A percentile compares a stretch with the other conserved stretches of the same genome.
Evolutionary conservation across 441 rosid species (phyloP).

Genomic region (Gossypium davidsonii): DNA sequence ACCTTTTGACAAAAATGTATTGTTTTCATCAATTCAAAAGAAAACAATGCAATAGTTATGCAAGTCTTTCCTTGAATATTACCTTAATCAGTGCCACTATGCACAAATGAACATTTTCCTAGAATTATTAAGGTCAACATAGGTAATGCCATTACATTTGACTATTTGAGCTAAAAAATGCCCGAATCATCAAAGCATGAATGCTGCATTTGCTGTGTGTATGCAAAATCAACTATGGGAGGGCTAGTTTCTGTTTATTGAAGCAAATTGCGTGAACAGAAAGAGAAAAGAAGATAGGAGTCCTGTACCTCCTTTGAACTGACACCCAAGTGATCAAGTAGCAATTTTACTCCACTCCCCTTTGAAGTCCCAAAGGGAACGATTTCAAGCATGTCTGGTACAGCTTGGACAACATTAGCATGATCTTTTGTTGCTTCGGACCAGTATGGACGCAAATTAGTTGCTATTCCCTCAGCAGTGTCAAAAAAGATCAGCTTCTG

Average conservation of each 20-base stretch:
- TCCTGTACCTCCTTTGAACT: slow-evolving; percentile 52
- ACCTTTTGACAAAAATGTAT: neutral
- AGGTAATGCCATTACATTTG: neutral
- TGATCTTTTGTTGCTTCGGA: slow-evolving; percentile 54
- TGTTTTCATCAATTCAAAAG: neutral
- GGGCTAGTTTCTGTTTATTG: neutral
- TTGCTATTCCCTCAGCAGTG: slow-evolving; percentile 63
- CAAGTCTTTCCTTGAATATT: neutral
- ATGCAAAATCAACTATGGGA: neutral
- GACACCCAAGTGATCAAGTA: slow-evolving; percentile 74
- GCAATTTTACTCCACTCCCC: slow-evolving; percentile 65
- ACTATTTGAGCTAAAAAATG: neutral
- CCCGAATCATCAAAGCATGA: neutral
- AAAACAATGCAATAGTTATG: neutral
- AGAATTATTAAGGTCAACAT: neutral
- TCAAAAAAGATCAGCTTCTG: slow-evolving; percentile 81
- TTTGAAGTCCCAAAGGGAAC: slow-evolving; percentile 79
- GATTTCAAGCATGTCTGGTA: slow-evolving; percentile 85
- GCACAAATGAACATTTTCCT: neutral
- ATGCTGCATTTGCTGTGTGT: neutral
- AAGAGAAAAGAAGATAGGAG: neutral
- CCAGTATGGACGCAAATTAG: slow-evolving; percentile 74
- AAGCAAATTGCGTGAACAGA: neutral
- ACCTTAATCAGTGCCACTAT: neutral
- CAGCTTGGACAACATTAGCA: slow-evolving; percentile 73